Conservation (phyloP, 352 stramenopile species). For the Phytophthora citricola region DNA sequence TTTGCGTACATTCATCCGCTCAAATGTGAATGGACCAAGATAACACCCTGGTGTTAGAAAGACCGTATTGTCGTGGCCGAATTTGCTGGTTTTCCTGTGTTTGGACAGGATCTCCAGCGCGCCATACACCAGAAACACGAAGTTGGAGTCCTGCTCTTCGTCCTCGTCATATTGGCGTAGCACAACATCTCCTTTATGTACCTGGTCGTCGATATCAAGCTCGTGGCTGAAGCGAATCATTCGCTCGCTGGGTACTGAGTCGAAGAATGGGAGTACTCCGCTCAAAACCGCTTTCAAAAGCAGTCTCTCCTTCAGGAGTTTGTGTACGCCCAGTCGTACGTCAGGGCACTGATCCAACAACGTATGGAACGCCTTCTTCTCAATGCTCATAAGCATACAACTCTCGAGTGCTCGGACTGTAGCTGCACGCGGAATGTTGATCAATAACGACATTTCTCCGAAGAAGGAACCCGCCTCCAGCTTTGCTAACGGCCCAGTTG, state of each 20-base stretch:
- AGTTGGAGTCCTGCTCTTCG: conserved; percentile 43
- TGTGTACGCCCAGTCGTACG: conserved; percentile 55
- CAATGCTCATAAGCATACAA: conserved; percentile 83
- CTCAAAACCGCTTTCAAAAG: conserved; percentile 75
- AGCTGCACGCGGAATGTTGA: conserved; percentile 78
- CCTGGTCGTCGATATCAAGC: conserved; percentile 70
- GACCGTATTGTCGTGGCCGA: conserved; percentile 48
- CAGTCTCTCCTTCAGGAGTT: conserved; percentile 72
- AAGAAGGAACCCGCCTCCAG: conserved; percentile 80
- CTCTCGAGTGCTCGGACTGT: conserved; percentile 73
- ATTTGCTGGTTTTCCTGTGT: conserved; percentile 27
- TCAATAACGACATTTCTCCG: conserved; percentile 82
- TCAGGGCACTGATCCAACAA: conserved; percentile 68
- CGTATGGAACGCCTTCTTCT: conserved; percentile 75
- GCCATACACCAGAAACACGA: conserved; percentile 75
- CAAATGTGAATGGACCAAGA: conserved; percentile 76
- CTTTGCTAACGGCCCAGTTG: conserved; percentile 54
- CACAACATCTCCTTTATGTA: conserved; percentile 64
- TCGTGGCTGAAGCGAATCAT: conserved; percentile 69
- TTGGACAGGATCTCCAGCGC: conserved; percentile 67
- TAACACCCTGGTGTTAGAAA: conserved; percentile 80
- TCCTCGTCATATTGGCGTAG: conserved; percentile 47
- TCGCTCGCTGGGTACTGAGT: conserved; percentile 52
- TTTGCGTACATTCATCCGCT: conserved; percentile 56
- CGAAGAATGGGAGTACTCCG: conserved; percentile 78